Evolutionary conservation across 2,329 filamentous ascomycete genomes (phyloP), one percentile per base, ranked within the genome.

Genomic region (Pseudocercospora cruenta): DNA sequence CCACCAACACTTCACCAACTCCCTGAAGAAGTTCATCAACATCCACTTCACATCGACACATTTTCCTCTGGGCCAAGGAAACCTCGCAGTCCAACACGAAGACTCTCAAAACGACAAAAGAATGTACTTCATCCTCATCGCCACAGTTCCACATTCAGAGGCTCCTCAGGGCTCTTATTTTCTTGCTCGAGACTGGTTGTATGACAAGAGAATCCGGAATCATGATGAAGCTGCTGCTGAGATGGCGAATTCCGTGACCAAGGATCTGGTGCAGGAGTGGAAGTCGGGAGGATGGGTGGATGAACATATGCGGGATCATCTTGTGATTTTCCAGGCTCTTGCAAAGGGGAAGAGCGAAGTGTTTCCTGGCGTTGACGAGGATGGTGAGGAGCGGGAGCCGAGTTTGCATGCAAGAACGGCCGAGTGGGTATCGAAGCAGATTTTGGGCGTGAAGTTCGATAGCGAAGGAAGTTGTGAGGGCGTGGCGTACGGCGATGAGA

Each of bases 261-360:
- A 76, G 0, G 78, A 82, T 9, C 74, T 88, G 36, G 71, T 80
- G 0, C 58, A 69, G 0, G 85, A 88, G 65, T 74, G 86, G 53
- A 73, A 76, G 12, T 78, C 81, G 65, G 79, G 77, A 0, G 81
- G 83, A 0, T 84, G 81, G 69, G 81, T 87, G 3, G 87, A 89
- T 70, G 80, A 82, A 71, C 80, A 82, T 67, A 81, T 87, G 81
- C 78, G 84, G 51, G 87, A 89, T 74, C 87, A 89, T 70, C 69
- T 89, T 26, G 83, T 88, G 1, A 80, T 89, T 0, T 89, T 87
- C 64, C 85, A 88, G 71, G 84, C 84, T 16, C 74, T 89, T 21
- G 84, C 85, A 4, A 70, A 76, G 8, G 83, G 83, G 0, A 71
- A 31, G 43, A 81, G 79, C 67, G 55, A 58, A 0, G 77, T 83